These are phyloP conservation scores for Xylaria sp. DNA, from an alignment of 2,329 filamentous ascomycete genomes.

Conservation along the genomic window DNA sequence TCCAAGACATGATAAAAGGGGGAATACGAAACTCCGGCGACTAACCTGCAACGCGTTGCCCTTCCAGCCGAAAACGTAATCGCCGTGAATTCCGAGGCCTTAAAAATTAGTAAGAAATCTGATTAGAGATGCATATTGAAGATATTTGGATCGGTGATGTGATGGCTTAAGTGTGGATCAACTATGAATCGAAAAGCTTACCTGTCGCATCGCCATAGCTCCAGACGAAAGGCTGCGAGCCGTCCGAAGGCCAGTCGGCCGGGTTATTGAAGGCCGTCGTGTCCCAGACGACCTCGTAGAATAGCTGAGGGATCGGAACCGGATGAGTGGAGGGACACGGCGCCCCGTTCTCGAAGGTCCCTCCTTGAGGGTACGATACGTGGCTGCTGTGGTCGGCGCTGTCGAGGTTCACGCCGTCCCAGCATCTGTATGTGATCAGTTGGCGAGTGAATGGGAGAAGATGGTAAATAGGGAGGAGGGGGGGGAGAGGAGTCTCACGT, in stretches of 20 bases:
- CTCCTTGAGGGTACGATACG: slow-evolving; percentile 57
- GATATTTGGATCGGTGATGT: too few species aligned
- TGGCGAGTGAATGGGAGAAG: not conserved
- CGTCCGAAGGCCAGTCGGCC: slow-evolving; percentile 24
- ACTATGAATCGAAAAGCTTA: too few species aligned
- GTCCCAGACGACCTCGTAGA: slow-evolving; percentile 45
- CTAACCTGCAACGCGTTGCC: slow-evolving; percentile 47
- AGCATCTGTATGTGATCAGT: slow-evolving; percentile 51
- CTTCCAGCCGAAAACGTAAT: slow-evolving; percentile 48
- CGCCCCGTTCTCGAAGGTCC: slow-evolving; percentile 41
- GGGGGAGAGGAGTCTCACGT: slow-evolving; percentile 39
- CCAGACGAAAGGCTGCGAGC: slow-evolving; percentile 29
- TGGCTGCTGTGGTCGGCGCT: slow-evolving; percentile 59
- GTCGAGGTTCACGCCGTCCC: slow-evolving; percentile 61
- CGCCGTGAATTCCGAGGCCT: slow-evolving; percentile 49
- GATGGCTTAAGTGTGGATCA: too few species aligned
- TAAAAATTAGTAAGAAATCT: too few species aligned
- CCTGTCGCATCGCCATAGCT: slow-evolving; percentile 37
- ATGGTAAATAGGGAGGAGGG: too few species aligned
- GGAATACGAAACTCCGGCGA: not conserved
- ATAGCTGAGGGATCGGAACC: slow-evolving; percentile 43
- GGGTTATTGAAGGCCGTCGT: slow-evolving; percentile 41
- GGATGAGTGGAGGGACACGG: slow-evolving; percentile 43
- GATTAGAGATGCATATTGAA: too few species aligned
- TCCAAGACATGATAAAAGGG: not conserved